These are phyloP conservation scores for Teratosphaeria viscida DNA, from an alignment of 2,329 filamentous ascomycete species.

Conservation along the genomic window DNA sequence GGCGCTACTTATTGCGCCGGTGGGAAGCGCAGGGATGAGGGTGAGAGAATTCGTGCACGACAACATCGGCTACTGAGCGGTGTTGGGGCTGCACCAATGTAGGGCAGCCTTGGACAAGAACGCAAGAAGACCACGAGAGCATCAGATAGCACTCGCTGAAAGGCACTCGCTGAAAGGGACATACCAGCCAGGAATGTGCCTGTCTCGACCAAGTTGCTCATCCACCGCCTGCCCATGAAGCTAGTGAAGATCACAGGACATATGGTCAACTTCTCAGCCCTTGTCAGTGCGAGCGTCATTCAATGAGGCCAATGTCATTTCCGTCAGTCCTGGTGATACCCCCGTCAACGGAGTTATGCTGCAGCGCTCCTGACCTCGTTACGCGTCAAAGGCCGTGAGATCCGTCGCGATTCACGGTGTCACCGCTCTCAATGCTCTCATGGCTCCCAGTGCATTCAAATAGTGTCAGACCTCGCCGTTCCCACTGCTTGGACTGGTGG, in stretches of 20 bases:
- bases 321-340: background rate
- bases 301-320: background rate
- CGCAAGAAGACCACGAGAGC: background rate
- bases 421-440: background rate
- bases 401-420: background rate
- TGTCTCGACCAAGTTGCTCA: background rate
- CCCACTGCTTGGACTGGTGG: background rate
- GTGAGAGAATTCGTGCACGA: background rate
- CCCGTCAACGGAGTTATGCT: background rate
- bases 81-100: background rate
- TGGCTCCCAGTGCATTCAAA: background rate
- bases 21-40: background rate
- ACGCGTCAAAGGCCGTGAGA: background rate
- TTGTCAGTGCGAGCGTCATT: background rate
- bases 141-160: background rate
- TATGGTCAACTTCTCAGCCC: background rate
- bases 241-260: background rate
- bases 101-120: background rate
- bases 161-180: too few relatives aligned
- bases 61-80: background rate
- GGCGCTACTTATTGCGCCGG: background rate
- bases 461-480: background rate
- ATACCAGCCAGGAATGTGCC: background rate
- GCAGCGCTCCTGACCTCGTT: background rate
- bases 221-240: background rate